Percentiles rank a stretch among this genome's conserved stretches.
phyloP scores from a whole-genome alignment of 305 asterid genomes.

The Nicotiana rustica region DNA sequence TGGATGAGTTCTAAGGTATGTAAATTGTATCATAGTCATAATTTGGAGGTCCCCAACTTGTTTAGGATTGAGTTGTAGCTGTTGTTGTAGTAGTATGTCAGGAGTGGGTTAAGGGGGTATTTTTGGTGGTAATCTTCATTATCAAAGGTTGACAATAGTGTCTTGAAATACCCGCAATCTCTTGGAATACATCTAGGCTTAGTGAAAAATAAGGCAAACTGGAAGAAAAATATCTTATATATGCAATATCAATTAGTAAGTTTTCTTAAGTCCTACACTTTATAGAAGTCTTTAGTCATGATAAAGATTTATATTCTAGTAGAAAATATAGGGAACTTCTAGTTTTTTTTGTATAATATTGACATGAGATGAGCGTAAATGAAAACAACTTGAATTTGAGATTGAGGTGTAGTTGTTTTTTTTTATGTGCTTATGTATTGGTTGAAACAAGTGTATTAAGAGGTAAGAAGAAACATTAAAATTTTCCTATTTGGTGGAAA shows the following conservation, averaged over 20 bases:
- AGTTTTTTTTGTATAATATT: not conserved
- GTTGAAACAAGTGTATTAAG: not conserved
- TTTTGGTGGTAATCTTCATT: not conserved
- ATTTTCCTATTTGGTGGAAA: conserved; percentile 10
- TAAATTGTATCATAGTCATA: no score
- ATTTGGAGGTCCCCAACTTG: no score
- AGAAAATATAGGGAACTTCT: not conserved
- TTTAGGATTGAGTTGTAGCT: no score
- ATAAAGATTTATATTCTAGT: not conserved
- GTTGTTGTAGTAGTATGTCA: not conserved
- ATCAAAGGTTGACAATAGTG: not conserved
- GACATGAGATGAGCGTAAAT: not conserved
- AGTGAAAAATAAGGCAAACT: not conserved
- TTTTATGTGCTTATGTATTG: not conserved
- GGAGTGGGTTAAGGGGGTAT: not conserved
- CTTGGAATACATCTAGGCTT: not conserved
- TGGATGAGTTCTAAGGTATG: not conserved
- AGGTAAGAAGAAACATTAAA: not conserved
- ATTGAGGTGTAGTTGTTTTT: not conserved
- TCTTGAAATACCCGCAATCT: not conserved
- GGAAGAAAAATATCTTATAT: conserved; percentile 2
- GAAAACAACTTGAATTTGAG: not conserved
- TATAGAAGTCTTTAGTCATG: not conserved
- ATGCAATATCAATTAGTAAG: no score
- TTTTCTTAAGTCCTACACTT: no score